Base-by-base conservation (phyloP, 345 rosid species). In the Hibiscus tridactylites region DNA sequence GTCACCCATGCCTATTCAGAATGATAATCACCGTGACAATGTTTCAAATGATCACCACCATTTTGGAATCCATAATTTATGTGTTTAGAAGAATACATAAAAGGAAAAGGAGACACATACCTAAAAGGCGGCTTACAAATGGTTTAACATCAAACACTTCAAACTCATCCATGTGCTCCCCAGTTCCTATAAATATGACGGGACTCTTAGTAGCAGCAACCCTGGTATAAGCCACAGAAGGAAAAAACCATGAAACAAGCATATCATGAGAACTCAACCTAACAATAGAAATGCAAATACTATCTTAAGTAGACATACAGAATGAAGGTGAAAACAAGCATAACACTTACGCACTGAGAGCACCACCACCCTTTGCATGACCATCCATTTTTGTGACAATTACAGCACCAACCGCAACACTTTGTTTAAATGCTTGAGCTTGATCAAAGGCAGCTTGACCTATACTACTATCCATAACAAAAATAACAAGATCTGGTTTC, bases 281-380 rank as follows among this genome's bases (percentile, higher is more conserved):
- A 13, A 17, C 8, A 15, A 59, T n/a, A 19, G 15, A 53, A 63
- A 68, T 67, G 57, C 65, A 74, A n/a, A 74, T 12, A 21, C 17
- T 9, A 62, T 53, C 50, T 62, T 37, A 8, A 73, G 39, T 42
- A 12, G 26, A 12, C 6, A 46, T 5, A 29, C 4, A 5, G 29
- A 62, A 72, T 3, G 3, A 17, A 28, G 39, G 67, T 3, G 16
- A 26, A 11, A 60, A 63, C 46, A 46, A 46, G 29, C 47, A 15
- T 44, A 13, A 70, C 50, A 88, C 98, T 85, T 83, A 92, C 92
- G 93, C 97, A 82, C 97, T 94, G 74, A 94, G 97, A 81, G 98
- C 89, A 31, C 97, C 96, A 77, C 96, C 97, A 83, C 97, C 98
- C 89, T 92, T 94, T 61, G 98, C 96, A 86, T 91, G 98, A 74